phyloP scores from a whole-genome alignment of 306 rosid species.

The Cucumis melo region DNA sequence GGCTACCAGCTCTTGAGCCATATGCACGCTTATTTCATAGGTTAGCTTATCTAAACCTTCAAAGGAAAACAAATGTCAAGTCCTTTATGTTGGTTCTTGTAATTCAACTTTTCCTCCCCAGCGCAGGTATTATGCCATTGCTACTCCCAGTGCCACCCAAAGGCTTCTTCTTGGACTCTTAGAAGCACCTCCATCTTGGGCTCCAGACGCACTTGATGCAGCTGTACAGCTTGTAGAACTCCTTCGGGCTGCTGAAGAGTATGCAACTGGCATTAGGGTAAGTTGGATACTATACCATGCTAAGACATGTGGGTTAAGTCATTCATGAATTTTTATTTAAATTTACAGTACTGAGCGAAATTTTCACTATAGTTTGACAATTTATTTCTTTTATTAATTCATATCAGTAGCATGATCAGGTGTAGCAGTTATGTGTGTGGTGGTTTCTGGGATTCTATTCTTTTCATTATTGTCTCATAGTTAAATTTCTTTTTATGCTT shows the following conservation, averaged over 20 bases:
- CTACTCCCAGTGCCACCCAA: conserved; percentile 99
- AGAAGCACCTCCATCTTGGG: conserved; percentile 99
- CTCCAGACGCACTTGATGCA: conserved; percentile 99
- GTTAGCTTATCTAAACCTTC: conserved; percentile 22
- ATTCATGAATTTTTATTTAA: not conserved
- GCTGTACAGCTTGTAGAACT: conserved; percentile 98
- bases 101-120: not conserved
- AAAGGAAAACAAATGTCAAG: not conserved
- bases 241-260: conserved; percentile 99
- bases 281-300: conserved; percentile 20
- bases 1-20: conserved; percentile 97
- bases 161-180: conserved; percentile 96
- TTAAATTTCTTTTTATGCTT: too few relatives aligned
- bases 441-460: not conserved
- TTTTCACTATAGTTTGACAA: not conserved
- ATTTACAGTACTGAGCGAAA: not conserved
- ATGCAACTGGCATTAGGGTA: conserved; percentile 96
- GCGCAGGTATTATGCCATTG: conserved; percentile 89
- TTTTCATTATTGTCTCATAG: not conserved
- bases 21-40: conserved; percentile 97
- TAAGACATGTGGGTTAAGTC: not conserved
- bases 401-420: not conserved
- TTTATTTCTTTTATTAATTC: not conserved
- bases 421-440: not conserved
- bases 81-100: not conserved